Conservation (phyloP, 495 filamentous ascomycete genomes). For the Hypoxylon fragiforme region DNA sequence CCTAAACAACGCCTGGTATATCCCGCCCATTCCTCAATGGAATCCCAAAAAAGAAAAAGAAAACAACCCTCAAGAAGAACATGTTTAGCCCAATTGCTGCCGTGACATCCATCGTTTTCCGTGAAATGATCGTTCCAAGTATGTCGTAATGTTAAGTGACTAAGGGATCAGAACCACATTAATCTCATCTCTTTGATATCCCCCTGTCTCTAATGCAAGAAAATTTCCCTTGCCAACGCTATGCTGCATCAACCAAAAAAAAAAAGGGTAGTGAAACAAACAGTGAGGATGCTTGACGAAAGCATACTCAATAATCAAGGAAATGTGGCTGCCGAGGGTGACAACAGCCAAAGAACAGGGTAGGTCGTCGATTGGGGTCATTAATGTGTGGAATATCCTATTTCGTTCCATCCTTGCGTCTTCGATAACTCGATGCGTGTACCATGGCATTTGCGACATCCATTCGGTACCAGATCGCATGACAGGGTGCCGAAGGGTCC, state of each 20-base stretch:
- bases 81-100: constrained; percentile 7
- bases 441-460: constrained; percentile 23
- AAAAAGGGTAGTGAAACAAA: constrained; percentile 7
- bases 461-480: constrained; percentile 17
- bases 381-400: constrained; percentile 5
- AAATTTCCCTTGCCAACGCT: constrained; percentile 28
- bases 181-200: constrained; percentile 28
- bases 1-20: constrained; percentile 32
- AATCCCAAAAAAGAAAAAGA: constrained; percentile 3
- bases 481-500: constrained; percentile 13
- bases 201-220: constrained; percentile 22
- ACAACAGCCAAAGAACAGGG: constrained; percentile 3
- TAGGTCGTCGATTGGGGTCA: constrained; percentile 2
- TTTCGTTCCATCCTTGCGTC: constrained; percentile 25
- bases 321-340: constrained; percentile 16
- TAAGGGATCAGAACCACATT: constrained; percentile 21
- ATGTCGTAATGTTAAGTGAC: constrained; percentile 14
- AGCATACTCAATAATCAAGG: constrained; percentile 10
- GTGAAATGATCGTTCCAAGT: constrained; percentile 17
- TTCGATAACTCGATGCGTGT: constrained; percentile 27
- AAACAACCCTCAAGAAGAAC: constrained; percentile 7
- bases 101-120: constrained; percentile 17
- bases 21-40: constrained; percentile 19
- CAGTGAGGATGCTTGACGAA: not conserved
- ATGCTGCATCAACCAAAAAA: constrained; percentile 27